Evolutionary conservation across 2,329 filamentous ascomycete species (phyloP), one percentile per base, ranked within the genome.

Genomic region (Neocucurbitaria cava): DNA sequence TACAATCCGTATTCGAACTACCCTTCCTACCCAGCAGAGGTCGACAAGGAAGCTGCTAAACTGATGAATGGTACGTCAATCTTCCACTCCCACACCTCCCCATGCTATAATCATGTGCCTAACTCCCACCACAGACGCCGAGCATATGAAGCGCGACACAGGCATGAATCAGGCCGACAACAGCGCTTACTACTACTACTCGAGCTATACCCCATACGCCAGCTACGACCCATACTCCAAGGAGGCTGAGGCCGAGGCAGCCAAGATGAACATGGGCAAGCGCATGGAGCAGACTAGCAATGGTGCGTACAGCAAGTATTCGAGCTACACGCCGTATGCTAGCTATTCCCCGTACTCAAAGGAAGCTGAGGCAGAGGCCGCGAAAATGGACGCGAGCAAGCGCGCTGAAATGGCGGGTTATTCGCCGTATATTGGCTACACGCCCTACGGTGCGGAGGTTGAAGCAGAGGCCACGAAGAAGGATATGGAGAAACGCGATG

Each of bases 201-300:
- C 26, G 5, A 53, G 43, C 30, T 62, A 62, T 24, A 41, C 24
- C 15, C 15, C 24, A 13, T 63, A 60, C 42, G 26, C 30, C n/a
- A 20, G 5, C 11, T 58, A 60, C 28, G 43, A n/a, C 17, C 2
- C 31, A 1, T 61, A 62, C 44, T 18, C 45, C 3, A 18, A 41
- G 1, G 42, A 15, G 3, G 56, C 47, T 5, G 52, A 59, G 5
- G 28, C 18, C 7, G 50, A 50, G 43, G 56, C 49, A 2, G 24
- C 46, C 23, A 54, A 53, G 46, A 52, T 51, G 45, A 18, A 42
- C 20, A 35, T 43, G 20, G 20, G 17, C 5, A 24, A 20, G 11
- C n/a, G 24, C 8, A 30, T 41, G 28, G 17, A 50, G n/a, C 41
- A 44, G 42, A 39, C 35, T 6, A 40, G 49, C 23, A 47, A 59